phyloP scores from a whole-genome alignment of 2,329 filamentous ascomycete genomes.

The Colletotrichum euphorbiae region DNA sequence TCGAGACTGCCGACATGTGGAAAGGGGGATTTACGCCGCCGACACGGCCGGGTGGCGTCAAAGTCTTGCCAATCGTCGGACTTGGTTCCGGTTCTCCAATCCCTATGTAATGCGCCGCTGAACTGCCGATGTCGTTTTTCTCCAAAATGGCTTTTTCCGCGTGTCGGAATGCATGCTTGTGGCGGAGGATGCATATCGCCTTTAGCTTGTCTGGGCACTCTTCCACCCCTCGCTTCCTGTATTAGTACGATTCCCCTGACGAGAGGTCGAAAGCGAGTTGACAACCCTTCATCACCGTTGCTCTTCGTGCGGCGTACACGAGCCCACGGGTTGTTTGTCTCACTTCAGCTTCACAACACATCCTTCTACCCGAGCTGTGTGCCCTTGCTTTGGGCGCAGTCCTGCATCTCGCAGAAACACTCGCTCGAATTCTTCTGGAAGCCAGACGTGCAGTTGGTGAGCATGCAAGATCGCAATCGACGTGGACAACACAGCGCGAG shows the following conservation, averaged over 20 bases:
- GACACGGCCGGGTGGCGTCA: conserved; percentile 14
- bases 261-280: not conserved
- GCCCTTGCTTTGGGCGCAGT: not conserved
- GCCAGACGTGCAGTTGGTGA: not conserved
- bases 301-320: no score
- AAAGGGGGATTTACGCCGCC: not conserved
- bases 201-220: conserved; percentile 5
- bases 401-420: conserved; percentile 14
- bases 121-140: conserved; percentile 19
- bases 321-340: not conserved
- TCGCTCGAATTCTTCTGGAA: conserved; percentile 6
- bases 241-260: not conserved
- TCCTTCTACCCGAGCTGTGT: conserved; percentile 3
- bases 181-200: not conserved
- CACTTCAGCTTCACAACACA: conserved; percentile 21
- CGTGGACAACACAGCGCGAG: not conserved
- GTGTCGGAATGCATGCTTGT: conserved; percentile 18
- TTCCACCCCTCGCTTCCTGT: not conserved
- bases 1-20: not conserved
- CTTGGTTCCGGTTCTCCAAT: conserved; percentile 23
- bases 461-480: conserved; percentile 13
- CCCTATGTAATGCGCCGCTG: conserved; percentile 2
- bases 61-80: conserved; percentile 4
- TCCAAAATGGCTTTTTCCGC: not conserved
- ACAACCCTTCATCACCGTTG: not conserved